Evolutionary conservation across 371 early-diverging fungal genomes (phyloP).

Genomic region (Polyrhizophydium stewartii): DNA sequence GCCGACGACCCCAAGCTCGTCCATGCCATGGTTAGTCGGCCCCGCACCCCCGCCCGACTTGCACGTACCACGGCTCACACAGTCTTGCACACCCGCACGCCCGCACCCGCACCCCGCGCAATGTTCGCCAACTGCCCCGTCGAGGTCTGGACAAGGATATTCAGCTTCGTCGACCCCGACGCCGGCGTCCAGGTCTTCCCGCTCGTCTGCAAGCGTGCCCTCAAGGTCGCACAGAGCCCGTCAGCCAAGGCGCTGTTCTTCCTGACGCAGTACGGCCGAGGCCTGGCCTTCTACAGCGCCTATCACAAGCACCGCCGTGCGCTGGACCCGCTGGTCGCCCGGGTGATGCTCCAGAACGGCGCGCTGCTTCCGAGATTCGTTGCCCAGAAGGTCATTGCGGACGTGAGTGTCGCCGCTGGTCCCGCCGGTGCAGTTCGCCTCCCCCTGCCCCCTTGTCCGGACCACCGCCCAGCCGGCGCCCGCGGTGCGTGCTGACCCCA

Average conservation of each 20-base stretch:
- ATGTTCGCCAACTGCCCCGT: not conserved
- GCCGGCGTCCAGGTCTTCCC: constrained; percentile 13
- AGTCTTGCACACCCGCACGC: too few species aligned
- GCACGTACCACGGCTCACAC: too few species aligned
- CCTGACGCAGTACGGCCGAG: constrained; percentile 24
- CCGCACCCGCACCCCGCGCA: not conserved
- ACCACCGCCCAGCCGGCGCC: too few species aligned
- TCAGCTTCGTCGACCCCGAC: constrained; percentile 19
- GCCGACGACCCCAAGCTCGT: too few species aligned
- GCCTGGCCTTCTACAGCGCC: constrained; percentile 20
- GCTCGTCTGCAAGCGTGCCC: constrained; percentile 10
- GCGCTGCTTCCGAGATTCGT: constrained; percentile 26
- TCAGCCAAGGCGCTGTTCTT: constrained; percentile 21
- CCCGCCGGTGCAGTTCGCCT: too few species aligned
- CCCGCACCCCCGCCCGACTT: too few species aligned
- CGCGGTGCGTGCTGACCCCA: too few species aligned
- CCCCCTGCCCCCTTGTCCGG: too few species aligned
- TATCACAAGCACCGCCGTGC: constrained; percentile 20
- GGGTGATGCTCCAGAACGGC: constrained; percentile 5
- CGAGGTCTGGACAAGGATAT: constrained; percentile 29
- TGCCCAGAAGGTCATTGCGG: constrained; percentile 31
- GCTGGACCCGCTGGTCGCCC: constrained; percentile 19
- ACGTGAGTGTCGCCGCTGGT: constrained; percentile 7
- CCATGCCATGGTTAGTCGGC: too few species aligned
- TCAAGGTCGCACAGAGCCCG: constrained; percentile 23